These are phyloP conservation scores for Aristolochia fimbriata DNA, from an alignment of 164 flowering plant species.

Conservation along the genomic window DNA sequence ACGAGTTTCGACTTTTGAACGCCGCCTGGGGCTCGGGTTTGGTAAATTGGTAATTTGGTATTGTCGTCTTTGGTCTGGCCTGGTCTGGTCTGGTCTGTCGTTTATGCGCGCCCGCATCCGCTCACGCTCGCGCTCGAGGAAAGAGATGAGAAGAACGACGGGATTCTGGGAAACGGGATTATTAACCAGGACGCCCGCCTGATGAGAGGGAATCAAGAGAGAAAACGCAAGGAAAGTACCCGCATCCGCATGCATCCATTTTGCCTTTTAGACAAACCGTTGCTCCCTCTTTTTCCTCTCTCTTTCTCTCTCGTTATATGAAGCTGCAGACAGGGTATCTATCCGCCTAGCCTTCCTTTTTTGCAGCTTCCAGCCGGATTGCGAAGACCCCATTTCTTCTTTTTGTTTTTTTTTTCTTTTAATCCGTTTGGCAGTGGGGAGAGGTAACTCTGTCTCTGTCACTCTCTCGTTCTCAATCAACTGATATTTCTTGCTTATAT, in stretches of 20 bases:
- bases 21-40: neutral
- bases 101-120: too few species aligned
- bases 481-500: constrained; percentile 4
- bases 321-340: neutral
- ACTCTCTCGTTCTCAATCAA: constrained; percentile 9
- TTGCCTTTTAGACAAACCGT: neutral
- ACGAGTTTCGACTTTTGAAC: neutral
- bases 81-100: too few species aligned
- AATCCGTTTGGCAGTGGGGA: constrained; percentile 3
- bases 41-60: too few species aligned
- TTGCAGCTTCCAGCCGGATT: constrained; percentile 7
- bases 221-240: neutral
- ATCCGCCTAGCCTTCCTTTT: neutral
- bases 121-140: too few species aligned
- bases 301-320: neutral
- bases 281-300: constrained; percentile 8
- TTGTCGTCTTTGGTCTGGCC: too few species aligned
- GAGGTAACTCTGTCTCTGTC: constrained; percentile 1
- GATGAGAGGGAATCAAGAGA: too few species aligned
- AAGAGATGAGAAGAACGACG: too few species aligned
- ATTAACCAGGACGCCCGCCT: too few species aligned
- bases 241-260: neutral
- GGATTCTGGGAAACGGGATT: too few species aligned
- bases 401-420: constrained; percentile 5
- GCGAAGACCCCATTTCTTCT: constrained; percentile 1